phyloP scores from a whole-genome alignment of 257 asterid genomes.

The Handroanthus guayacan region DNA sequence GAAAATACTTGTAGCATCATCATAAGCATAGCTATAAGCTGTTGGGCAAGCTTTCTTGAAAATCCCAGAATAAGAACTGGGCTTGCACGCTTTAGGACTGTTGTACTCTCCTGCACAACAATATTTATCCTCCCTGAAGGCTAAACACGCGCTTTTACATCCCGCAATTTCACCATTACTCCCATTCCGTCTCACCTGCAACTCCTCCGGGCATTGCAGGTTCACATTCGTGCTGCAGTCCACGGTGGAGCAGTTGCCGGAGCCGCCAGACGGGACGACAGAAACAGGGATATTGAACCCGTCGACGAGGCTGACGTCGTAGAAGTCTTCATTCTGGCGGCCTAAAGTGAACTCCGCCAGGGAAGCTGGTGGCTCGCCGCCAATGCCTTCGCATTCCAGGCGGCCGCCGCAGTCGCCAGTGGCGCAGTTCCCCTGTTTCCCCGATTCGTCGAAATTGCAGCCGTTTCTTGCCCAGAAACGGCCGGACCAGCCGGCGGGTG shows the following conservation, averaged over 20 bases:
- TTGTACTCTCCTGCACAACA: slow-evolving; percentile 63
- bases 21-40: slow-evolving; percentile 71
- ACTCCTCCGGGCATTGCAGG: slow-evolving; percentile 52
- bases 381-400: slow-evolving; percentile 54
- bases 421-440: slow-evolving; percentile 55
- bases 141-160: slow-evolving; percentile 70
- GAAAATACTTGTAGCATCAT: slow-evolving; percentile 64
- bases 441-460: slow-evolving; percentile 63
- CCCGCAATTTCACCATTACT: slow-evolving; percentile 53
- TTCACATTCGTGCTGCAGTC: slow-evolving; percentile 52
- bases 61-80: slow-evolving; percentile 52
- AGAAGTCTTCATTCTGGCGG: slow-evolving; percentile 57
- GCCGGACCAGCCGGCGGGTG: slow-evolving; percentile 83
- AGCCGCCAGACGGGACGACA: slow-evolving; percentile 53
- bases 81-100: slow-evolving; percentile 59
- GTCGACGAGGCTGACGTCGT: slow-evolving; percentile 73
- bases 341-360: slow-evolving; percentile 74
- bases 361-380: slow-evolving; percentile 72
- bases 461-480: slow-evolving; percentile 75
- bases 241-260: slow-evolving; percentile 52
- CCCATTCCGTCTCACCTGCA: slow-evolving; percentile 39
- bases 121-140: slow-evolving; percentile 54
- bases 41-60: slow-evolving; percentile 68
- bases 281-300: slow-evolving; percentile 62
- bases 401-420: slow-evolving; percentile 71